phyloP scores from a whole-genome alignment of 768 basidiomycete genomes.

The Termitomyces sp. region DNA sequence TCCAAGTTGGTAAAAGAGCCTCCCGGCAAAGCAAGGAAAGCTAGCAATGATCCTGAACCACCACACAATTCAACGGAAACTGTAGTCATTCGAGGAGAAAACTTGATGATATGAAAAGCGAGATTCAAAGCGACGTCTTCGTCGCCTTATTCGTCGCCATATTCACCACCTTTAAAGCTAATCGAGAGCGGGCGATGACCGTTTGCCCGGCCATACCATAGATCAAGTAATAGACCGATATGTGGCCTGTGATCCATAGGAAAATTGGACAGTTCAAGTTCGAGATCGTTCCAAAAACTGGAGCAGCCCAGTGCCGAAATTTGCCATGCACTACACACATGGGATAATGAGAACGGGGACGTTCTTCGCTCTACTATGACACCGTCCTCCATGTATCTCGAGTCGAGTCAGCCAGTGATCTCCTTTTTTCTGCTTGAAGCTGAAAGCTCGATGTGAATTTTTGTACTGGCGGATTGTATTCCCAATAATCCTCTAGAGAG shows the following conservation, averaged over 20 bases:
- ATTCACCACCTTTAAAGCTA: background rate
- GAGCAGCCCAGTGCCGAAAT: background rate
- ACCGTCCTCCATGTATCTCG: too few species aligned
- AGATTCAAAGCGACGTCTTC: background rate
- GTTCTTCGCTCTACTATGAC: too few species aligned
- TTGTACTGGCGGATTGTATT: background rate
- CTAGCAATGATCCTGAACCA: background rate
- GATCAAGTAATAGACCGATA: background rate
- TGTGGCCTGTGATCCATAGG: too few species aligned
- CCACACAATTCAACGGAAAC: background rate
- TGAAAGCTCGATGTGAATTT: background rate
- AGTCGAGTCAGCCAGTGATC: background rate
- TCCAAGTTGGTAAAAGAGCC: background rate
- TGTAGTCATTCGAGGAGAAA: background rate
- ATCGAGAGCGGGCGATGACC: background rate
- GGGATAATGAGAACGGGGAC: background rate
- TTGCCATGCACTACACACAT: slow-evolving; percentile 4
- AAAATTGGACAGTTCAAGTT: background rate
- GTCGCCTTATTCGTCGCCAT: background rate
- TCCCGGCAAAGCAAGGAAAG: background rate
- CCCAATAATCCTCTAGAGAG: background rate
- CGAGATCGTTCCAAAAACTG: background rate
- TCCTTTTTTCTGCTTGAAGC: background rate
- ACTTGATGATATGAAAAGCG: background rate
- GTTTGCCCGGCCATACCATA: background rate